A percentile compares a stretch with the other conserved stretches of the same genome.
Evolutionary conservation across 768 basidiomycete genomes (phyloP).

Genomic region (Gymnopilus dilepis): DNA sequence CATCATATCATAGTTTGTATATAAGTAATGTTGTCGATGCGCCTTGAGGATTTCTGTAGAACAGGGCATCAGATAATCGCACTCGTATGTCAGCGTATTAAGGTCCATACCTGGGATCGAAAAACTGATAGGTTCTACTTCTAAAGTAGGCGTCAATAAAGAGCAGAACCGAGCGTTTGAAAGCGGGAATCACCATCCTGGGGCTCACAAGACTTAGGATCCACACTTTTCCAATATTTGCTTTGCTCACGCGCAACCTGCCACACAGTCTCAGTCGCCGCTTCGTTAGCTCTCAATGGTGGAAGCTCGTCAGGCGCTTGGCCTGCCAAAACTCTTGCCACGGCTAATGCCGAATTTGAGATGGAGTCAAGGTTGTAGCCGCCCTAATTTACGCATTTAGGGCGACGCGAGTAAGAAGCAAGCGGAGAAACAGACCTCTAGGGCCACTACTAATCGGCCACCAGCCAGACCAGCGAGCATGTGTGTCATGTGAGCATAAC

Average conservation of each 20-base stretch:
- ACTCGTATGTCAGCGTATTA: neutral
- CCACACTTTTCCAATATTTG: slow-evolving; percentile 89
- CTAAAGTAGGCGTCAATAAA: slow-evolving; percentile 38
- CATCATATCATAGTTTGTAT: slow-evolving; percentile 76
- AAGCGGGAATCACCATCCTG: slow-evolving; percentile 59
- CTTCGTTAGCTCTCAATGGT: slow-evolving; percentile 75
- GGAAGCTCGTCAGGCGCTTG: slow-evolving; percentile 80
- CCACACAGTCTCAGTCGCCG: slow-evolving; percentile 89
- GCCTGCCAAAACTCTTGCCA: slow-evolving; percentile 87
- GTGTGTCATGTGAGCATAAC: slow-evolving; percentile 98
- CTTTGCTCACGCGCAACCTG: slow-evolving; percentile 87
- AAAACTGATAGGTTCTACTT: slow-evolving; percentile 63
- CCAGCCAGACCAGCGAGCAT: slow-evolving; percentile 90
- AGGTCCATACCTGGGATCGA: slow-evolving; percentile 64
- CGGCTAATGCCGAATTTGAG: slow-evolving; percentile 85
- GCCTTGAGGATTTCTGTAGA: slow-evolving; percentile 80
- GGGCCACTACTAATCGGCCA: slow-evolving; percentile 88
- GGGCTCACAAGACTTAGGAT: slow-evolving; percentile 83
- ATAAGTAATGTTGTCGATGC: slow-evolving; percentile 86
- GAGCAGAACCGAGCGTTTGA: neutral
- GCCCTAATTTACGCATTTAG: slow-evolving; percentile 58
- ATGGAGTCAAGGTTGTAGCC: slow-evolving; percentile 95
- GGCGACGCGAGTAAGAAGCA: neutral
- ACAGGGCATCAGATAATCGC: slow-evolving; percentile 2
- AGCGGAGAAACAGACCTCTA: slow-evolving; percentile 78